Base-by-base conservation (phyloP, 192 early-diverging fungal genomes). In the Coemansia sp. region DNA sequence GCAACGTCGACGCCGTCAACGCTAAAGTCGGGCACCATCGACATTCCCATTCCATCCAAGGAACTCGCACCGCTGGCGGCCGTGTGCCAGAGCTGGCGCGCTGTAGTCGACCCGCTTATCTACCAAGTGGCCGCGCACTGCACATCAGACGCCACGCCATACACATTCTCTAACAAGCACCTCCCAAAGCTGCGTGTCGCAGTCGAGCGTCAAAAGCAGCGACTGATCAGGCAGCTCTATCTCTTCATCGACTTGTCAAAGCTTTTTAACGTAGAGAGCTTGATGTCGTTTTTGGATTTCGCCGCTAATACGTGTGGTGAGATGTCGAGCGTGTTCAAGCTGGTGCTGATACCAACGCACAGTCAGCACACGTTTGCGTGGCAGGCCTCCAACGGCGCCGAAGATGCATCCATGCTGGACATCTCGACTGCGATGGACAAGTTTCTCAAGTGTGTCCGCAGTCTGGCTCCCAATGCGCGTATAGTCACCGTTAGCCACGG, bases 1-100 rank as follows among this genome's bases (percentile, higher is more conserved):
- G 35, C 56, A 58, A 5, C 56, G 10, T 8, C 17, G 36, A 58
- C 31, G 29, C 51, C 51, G 29, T 31, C 12, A 22, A 12, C 6
- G 35, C 19, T 20, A 4, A 42, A 10, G 25, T 38, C 9, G 15
- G 35, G 57, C 20, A 37, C 6, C 22, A 39, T 15, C 10, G 29
- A 17, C 7, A 20, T 42, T 24, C 66, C 60, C 17, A 31, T 54
- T 32, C 46, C 17, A 6, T 15, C 59, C 31, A 36, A n/a, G 7
- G 38, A 46, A 46, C 42, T 67, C 2, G 49, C 59, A 1, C 63
- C 74, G 4, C 39, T 71, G 2, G 57, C 66, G 27, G 31, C 41
- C 19, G 56, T 64, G 17, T 62, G 68, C 57, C 60, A 53, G 17
- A n/a, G 43, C 6, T 65, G 69, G 74, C 58, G 70, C n/a, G 14